A percentile compares a stretch with the other conserved stretches of the same genome.
These are phyloP conservation scores for Cyberlindnera subsufficiens DNA, from an alignment of 805 yeast genomes.

Conservation along the genomic window DNA sequence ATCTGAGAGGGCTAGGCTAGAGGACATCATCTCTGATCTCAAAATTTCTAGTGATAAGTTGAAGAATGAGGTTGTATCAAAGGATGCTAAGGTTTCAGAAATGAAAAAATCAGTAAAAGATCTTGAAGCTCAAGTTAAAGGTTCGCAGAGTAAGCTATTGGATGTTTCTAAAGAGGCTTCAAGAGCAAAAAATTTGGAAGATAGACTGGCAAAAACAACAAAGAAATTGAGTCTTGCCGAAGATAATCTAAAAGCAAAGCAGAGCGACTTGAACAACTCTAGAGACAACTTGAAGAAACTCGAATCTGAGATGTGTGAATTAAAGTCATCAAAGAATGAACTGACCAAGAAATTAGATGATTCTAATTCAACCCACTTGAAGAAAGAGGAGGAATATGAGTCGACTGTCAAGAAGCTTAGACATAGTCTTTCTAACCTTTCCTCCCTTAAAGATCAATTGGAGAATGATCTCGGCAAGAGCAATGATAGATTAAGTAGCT, in stretches of 20 bases:
- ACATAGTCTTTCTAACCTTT: too few species aligned
- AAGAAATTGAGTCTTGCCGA: neutral
- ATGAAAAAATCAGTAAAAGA: slow-evolving; percentile 1
- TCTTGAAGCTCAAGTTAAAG: neutral
- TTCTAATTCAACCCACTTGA: neutral
- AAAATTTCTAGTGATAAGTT: slow-evolving; percentile 6
- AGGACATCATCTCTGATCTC: slow-evolving; percentile 13
- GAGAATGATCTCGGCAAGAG: too few species aligned
- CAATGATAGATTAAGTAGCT: too few species aligned
- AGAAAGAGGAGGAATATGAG: slow-evolving; percentile 5
- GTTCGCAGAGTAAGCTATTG: neutral
- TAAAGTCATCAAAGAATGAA: too few species aligned
- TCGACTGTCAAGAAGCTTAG: too few species aligned
- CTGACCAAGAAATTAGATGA: too few species aligned
- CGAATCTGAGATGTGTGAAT: too few species aligned
- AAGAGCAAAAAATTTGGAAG: too few species aligned
- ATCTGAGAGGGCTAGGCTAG: slow-evolving; percentile 8
- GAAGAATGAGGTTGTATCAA: neutral
- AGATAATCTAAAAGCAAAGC: neutral
- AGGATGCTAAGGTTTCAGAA: slow-evolving; percentile 4
- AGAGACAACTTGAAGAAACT: neutral
- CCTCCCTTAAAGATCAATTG: too few species aligned
- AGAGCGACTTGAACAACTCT: neutral
- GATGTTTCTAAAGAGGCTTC: neutral
- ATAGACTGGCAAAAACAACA: too few species aligned